phyloP scores from a whole-genome alignment of 2,329 filamentous ascomycete species.

The Cladosporium sp. region DNA sequence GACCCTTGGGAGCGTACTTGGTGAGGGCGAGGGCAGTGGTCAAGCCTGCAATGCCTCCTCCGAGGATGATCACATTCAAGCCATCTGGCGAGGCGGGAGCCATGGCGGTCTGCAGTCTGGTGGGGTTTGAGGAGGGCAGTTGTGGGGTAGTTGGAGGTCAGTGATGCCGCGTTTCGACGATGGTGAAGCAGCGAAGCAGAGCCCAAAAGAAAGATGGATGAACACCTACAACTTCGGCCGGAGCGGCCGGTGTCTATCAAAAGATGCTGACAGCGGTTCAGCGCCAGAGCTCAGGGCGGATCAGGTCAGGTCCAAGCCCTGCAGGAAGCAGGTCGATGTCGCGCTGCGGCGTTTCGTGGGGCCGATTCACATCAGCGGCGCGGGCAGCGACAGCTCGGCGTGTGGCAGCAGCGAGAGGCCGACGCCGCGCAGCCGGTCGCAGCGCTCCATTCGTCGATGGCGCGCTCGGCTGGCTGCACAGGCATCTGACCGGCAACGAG shows the following conservation, averaged over 20 bases:
- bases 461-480: too few species aligned
- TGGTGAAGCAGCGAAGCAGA: not conserved
- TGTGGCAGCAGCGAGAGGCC: constrained; percentile 5
- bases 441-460: too few species aligned
- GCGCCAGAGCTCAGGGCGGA: not conserved
- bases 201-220: not conserved
- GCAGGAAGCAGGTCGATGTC: not conserved
- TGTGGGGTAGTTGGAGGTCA: not conserved
- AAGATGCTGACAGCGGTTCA: not conserved
- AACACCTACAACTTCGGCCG: too few species aligned
- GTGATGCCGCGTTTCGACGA: not conserved
- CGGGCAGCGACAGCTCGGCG: not conserved
- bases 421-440: not conserved
- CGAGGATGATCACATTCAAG: constrained; percentile 43
- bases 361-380: constrained; percentile 1
- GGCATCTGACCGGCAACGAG: too few species aligned
- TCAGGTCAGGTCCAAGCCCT: not conserved
- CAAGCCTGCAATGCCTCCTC: constrained; percentile 48
- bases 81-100: constrained; percentile 22
- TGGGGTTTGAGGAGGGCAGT: not conserved
- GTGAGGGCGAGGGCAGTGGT: constrained; percentile 44
- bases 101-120: not conserved
- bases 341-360: constrained; percentile 2
- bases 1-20: constrained; percentile 34
- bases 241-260: too few species aligned